A percentile compares a stretch with the other conserved stretches of the same genome.
Evolutionary conservation across 78 protist species (phyloP).

Genomic region (Corallochytrium limacisporum): DNA sequence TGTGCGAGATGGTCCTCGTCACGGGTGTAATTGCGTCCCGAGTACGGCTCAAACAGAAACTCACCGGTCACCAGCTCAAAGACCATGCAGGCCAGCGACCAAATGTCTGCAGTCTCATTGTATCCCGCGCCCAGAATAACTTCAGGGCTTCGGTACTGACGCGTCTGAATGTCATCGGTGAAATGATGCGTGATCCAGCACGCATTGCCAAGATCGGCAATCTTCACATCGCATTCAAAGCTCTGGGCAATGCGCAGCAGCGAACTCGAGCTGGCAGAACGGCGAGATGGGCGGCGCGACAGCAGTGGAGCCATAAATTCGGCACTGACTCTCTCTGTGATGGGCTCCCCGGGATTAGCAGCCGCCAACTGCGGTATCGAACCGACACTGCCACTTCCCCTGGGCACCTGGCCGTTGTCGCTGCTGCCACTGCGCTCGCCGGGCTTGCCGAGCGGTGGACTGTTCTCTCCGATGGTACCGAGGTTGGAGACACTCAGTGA

Average conservation of each 20-base stretch:
- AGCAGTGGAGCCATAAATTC: too few relatives aligned
- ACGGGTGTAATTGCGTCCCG: constrained; percentile 36
- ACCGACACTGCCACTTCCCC: too few relatives aligned
- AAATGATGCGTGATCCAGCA: constrained; percentile 75
- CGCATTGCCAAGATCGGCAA: constrained; percentile 93
- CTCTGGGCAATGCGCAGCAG: too few relatives aligned
- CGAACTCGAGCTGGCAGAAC: too few relatives aligned
- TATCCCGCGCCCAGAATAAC: constrained; percentile 69
- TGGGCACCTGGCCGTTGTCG: background rate
- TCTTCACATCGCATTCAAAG: constrained; percentile 36
- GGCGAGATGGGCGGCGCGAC: too few relatives aligned
- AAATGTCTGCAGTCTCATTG: constrained; percentile 56
- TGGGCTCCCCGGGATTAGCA: too few relatives aligned
- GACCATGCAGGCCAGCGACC: constrained; percentile 47
- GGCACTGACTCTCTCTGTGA: too few relatives aligned
- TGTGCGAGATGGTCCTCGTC: constrained; percentile 75
- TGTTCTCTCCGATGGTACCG: too few relatives aligned
- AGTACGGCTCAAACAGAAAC: constrained; percentile 73
- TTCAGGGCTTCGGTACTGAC: constrained; percentile 93
- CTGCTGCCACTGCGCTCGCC: too few relatives aligned
- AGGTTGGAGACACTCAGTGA: too few relatives aligned
- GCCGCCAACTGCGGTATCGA: too few relatives aligned
- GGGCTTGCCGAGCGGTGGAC: too few relatives aligned
- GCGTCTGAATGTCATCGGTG: constrained; percentile 89
- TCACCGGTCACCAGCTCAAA: constrained; percentile 93